phyloP scores from a whole-genome alignment of 805 yeast species.

The Nakazawaea anatomiae region DNA sequence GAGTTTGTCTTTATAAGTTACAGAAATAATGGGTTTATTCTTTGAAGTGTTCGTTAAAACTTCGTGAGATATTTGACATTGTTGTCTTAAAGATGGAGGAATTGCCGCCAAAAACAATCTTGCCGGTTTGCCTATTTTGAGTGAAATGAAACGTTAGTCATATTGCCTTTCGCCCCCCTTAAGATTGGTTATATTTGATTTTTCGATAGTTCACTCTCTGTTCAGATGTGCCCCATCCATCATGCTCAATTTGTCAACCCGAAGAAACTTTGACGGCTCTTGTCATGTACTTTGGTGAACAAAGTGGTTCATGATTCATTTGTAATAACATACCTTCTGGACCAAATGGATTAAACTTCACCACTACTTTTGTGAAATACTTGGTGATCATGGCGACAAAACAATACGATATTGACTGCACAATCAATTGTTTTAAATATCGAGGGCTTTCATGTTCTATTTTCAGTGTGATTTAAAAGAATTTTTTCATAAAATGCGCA shows the following conservation, averaged over 20 bases:
- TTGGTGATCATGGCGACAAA: slow-evolving; percentile 69
- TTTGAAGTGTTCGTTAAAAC: slow-evolving; percentile 42
- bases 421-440: too few species aligned
- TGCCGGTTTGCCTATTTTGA: slow-evolving; percentile 56
- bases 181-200: too few species aligned
- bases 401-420: too few species aligned
- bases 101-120: slow-evolving; percentile 73
- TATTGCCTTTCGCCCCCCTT: too few species aligned
- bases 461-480: too few species aligned
- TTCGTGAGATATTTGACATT: slow-evolving; percentile 59
- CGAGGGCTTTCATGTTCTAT: too few species aligned
- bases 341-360: slow-evolving; percentile 74
- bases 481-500: neutral
- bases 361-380: slow-evolving; percentile 71
- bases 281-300: too few species aligned
- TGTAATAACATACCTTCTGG: slow-evolving; percentile 42
- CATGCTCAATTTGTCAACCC: too few species aligned
- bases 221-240: too few species aligned
- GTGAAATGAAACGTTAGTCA: neutral
- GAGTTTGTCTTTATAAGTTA: slow-evolving; percentile 77
- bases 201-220: too few species aligned
- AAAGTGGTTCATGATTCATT: too few species aligned
- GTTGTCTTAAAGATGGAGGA: slow-evolving; percentile 65
- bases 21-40: slow-evolving; percentile 59
- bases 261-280: too few species aligned